Evolutionary conservation across 1,139 yeast genomes (phyloP).

Genomic region (Diutina siamensis): DNA sequence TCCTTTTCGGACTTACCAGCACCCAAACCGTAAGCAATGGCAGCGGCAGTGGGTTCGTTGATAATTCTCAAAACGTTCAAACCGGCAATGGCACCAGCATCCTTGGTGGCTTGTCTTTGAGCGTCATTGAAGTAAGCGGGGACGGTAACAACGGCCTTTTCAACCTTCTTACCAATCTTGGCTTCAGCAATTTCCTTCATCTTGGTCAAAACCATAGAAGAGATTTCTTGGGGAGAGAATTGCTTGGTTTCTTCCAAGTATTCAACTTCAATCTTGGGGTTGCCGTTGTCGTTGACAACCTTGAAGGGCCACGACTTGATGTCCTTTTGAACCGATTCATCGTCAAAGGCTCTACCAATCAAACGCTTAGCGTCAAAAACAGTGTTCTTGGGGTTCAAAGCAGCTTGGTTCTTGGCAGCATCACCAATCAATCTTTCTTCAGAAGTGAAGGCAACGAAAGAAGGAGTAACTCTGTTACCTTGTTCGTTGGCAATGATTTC

Average conservation of each 20-base stretch:
- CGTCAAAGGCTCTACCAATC: slow-evolving; percentile 90
- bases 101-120: slow-evolving; percentile 98
- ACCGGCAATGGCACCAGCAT: slow-evolving; percentile 97
- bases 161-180: slow-evolving; percentile 85
- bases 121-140: slow-evolving; percentile 98
- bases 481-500: slow-evolving; percentile 96
- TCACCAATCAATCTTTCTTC: slow-evolving; percentile 98
- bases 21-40: slow-evolving; percentile 97
- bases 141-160: slow-evolving; percentile 90
- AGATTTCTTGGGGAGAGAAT: slow-evolving; percentile 95
- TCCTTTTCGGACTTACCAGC: slow-evolving; percentile 75
- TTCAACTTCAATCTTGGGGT: slow-evolving; percentile 87
- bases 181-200: slow-evolving; percentile 98
- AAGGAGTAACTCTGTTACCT: slow-evolving; percentile 99
- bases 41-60: slow-evolving; percentile 98
- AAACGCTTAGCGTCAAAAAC: slow-evolving; percentile 97
- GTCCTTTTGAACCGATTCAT: slow-evolving; percentile 88
- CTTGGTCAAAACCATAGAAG: slow-evolving; percentile 92
- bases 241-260: slow-evolving; percentile 89
- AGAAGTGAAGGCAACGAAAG: slow-evolving; percentile 94
- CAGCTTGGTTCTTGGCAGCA: slow-evolving; percentile 99
- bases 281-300: slow-evolving; percentile 75
- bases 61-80: slow-evolving; percentile 92
- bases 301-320: slow-evolving; percentile 97
- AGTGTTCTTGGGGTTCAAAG: slow-evolving; percentile 92